These are phyloP conservation scores for Lithospermum erythrorhizon DNA, from an alignment of 257 asterid species.

Conservation along the genomic window DNA sequence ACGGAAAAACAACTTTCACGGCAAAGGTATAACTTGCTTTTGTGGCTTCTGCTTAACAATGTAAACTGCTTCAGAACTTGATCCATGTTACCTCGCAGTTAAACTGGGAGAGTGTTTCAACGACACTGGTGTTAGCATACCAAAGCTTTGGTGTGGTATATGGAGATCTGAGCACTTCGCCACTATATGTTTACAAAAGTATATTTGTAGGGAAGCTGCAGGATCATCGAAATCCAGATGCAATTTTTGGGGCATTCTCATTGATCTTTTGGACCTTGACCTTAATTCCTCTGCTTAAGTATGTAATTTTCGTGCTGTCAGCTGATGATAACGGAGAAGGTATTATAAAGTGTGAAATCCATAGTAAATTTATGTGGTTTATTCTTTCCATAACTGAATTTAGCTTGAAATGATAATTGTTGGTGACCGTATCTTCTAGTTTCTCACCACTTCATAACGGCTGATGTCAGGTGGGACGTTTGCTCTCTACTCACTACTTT, in stretches of 20 bases:
- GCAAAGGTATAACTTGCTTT: slow-evolving; percentile 40
- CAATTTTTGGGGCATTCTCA: slow-evolving; percentile 84
- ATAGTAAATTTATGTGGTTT: slow-evolving; percentile 1
- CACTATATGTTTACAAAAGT: slow-evolving; percentile 73
- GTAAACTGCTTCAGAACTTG: slow-evolving; percentile 8
- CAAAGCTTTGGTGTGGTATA: slow-evolving; percentile 96
- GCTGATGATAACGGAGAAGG: slow-evolving; percentile 98
- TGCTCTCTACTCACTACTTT: slow-evolving; percentile 89
- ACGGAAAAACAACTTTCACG: slow-evolving; percentile 13
- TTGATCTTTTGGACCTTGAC: slow-evolving; percentile 92
- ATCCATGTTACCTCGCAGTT: slow-evolving; percentile 39
- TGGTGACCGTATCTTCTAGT: slow-evolving; percentile 2
- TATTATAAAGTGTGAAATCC: slow-evolving; percentile 16
- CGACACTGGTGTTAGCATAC: slow-evolving; percentile 59
- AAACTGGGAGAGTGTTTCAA: slow-evolving; percentile 31
- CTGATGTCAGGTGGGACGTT: slow-evolving; percentile 77
- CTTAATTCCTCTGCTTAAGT: slow-evolving; percentile 82
- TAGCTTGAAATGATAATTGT: not conserved
- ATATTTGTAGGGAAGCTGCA: slow-evolving; percentile 62
- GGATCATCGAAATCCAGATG: slow-evolving; percentile 43
- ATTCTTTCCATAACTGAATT: not conserved
- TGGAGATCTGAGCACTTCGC: slow-evolving; percentile 95
- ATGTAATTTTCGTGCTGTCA: slow-evolving; percentile 42
- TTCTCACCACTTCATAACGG: slow-evolving; percentile 17
- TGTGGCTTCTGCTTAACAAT: not conserved